A percentile compares a stretch with the other conserved stretches of the same genome.
These are phyloP conservation scores for Solanum dulcamara DNA, from an alignment of 257 asterid genomes.

Conservation along the genomic window DNA sequence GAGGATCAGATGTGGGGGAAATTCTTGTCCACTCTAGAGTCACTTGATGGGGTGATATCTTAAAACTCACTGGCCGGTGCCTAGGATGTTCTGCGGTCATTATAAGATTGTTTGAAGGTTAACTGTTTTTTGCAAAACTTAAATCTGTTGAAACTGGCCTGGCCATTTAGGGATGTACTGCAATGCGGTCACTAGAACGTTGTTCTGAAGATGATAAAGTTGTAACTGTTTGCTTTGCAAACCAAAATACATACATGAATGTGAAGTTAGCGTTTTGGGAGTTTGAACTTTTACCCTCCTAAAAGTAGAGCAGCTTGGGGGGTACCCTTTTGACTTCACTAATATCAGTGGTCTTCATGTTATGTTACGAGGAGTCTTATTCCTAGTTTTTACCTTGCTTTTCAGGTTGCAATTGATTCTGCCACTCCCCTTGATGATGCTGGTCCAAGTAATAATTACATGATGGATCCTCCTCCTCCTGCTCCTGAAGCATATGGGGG, in stretches of 20 bases:
- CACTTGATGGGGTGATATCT: not conserved
- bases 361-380: not conserved
- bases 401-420: constrained; percentile 95
- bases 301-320: not conserved
- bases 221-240: not conserved
- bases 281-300: not conserved
- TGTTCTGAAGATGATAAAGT: not conserved
- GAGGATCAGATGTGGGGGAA: not conserved
- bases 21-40: not conserved
- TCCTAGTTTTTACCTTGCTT: not conserved
- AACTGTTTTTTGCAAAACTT: not conserved
- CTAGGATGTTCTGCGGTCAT: not conserved
- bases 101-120: not conserved
- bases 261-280: not conserved
- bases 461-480: constrained; percentile 52
- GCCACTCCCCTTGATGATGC: constrained; percentile 97
- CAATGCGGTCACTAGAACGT: not conserved
- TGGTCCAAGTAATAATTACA: constrained; percentile 57
- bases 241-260: not conserved
- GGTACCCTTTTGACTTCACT: not conserved
- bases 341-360: not conserved
- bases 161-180: not conserved
- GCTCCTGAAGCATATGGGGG: constrained; percentile 65
- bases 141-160: not conserved
- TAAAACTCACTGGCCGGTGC: not conserved